phyloP scores from a whole-genome alignment of 2,329 filamentous ascomycete species.

The Colletotrichum aenigma region DNA sequence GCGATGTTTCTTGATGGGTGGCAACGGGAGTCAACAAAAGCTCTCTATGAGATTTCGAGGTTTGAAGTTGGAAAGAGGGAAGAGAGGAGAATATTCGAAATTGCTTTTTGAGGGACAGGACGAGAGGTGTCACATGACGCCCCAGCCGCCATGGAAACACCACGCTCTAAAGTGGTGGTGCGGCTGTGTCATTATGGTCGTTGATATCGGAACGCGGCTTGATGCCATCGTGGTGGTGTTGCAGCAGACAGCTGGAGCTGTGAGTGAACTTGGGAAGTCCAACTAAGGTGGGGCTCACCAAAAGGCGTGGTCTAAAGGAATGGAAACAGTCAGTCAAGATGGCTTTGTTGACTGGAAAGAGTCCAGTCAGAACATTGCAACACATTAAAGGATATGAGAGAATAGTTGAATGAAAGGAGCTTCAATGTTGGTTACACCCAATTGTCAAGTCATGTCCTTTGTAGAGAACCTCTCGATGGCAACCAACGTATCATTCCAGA shows the following conservation, averaged over 20 bases:
- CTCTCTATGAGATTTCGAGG: not conserved
- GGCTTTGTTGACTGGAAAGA: not conserved
- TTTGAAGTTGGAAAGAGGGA: not conserved
- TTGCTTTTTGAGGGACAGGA: not conserved
- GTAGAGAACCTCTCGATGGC: rapidly evolving
- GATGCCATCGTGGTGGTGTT: not conserved
- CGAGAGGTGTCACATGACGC: not conserved
- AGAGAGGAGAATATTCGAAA: not conserved
- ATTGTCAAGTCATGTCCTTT: rapidly evolving
- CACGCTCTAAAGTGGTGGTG: not conserved
- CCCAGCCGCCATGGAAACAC: not conserved
- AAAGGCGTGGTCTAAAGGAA: not conserved
- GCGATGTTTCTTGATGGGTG: not conserved
- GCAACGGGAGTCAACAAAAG: not conserved
- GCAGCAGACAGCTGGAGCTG: not conserved
- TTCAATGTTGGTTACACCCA: rapidly evolving
- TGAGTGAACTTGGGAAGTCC: not conserved
- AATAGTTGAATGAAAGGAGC: not conserved
- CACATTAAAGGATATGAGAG: not conserved
- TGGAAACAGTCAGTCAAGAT: not conserved
- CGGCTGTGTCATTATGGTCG: not conserved
- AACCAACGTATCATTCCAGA: not conserved
- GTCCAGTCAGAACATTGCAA: not conserved
- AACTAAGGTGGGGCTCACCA: not conserved
- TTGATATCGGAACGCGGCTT: not conserved